Percentiles rank a stretch among this genome's conserved stretches.
phyloP scores from a whole-genome alignment of 208 protist species.

The Trypanosoma theileri region DNA sequence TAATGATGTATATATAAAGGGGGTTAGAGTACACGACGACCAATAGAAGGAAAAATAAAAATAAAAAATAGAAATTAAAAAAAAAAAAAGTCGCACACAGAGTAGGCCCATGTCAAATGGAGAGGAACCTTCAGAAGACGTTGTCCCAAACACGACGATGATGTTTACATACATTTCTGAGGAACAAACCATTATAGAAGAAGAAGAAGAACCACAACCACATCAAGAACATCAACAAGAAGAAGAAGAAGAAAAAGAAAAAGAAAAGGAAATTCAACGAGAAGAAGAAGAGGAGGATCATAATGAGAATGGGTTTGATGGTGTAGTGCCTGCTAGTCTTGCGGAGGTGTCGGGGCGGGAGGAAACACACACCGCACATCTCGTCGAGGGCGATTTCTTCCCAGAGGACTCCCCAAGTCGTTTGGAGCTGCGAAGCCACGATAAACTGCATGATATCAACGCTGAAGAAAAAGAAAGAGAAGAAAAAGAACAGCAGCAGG shows the following conservation, averaged over 20 bases:
- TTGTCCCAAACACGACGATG: no score
- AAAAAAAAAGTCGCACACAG: no score
- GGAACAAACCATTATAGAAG: no score
- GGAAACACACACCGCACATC: slow-evolving; percentile 39
- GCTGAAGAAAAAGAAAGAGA: not conserved
- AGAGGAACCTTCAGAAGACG: no score
- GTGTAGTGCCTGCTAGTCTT: slow-evolving; percentile 47
- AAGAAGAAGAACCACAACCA: no score
- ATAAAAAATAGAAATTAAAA: no score
- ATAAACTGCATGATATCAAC: not conserved
- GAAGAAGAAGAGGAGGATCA: not conserved
- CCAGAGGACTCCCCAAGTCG: slow-evolving; percentile 32
- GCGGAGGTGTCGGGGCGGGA: slow-evolving; percentile 19
- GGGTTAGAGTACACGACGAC: no score
- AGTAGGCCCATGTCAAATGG: not conserved
- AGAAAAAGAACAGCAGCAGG: slow-evolving; percentile 2
- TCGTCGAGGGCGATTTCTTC: slow-evolving; percentile 80
- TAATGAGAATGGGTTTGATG: slow-evolving; percentile 30
- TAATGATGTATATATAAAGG: no score
- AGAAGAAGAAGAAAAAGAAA: not conserved
- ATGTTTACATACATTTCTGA: no score
- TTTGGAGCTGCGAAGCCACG: slow-evolving; percentile 4
- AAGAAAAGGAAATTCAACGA: not conserved
- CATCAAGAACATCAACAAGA: no score
- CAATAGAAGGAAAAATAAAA: no score